Percentiles rank a stretch among this genome's conserved stretches.
Conservation (phyloP, 202 grass and related monocot genomes). For the Carex arenaria region DNA sequence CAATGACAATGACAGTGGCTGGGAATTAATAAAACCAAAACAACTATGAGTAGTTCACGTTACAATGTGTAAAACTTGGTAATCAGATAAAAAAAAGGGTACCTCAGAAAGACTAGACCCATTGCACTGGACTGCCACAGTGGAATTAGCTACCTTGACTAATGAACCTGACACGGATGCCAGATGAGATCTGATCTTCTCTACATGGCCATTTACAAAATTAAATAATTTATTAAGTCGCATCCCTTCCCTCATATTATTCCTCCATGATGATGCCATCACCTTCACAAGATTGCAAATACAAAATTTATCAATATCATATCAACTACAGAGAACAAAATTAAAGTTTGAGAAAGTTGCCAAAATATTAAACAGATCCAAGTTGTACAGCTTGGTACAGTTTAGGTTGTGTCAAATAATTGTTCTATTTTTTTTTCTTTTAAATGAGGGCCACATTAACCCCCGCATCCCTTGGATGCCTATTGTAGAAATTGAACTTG, state of each 20-base stretch:
- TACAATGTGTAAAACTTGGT: background rate
- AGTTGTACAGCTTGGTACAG: background rate
- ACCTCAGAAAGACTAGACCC: slow-evolving; percentile 60
- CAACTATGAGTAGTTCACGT: background rate
- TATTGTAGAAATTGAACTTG: background rate
- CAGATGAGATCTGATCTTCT: slow-evolving; percentile 49
- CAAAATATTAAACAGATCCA: slow-evolving; percentile 3
- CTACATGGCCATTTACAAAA: slow-evolving; percentile 42
- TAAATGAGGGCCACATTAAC: background rate
- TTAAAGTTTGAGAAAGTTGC: slow-evolving; percentile 6
- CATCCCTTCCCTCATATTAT: slow-evolving; percentile 46
- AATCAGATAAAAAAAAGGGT: slow-evolving; percentile 2
- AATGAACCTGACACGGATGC: slow-evolving; percentile 34
- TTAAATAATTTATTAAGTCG: slow-evolving; percentile 37
- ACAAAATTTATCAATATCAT: background rate
- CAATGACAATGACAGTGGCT: background rate
- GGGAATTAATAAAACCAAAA: background rate
- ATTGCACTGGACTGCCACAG: background rate
- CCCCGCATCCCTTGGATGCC: background rate
- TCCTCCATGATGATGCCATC: slow-evolving; percentile 64
- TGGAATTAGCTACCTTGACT: slow-evolving; percentile 22
- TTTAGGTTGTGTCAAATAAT: background rate
- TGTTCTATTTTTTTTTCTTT: background rate
- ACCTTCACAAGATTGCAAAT: slow-evolving; percentile 40
- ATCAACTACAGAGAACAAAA: slow-evolving; percentile 11